These are phyloP conservation scores for Kodamaea ohmeri DNA, from an alignment of 1,139 yeast genomes.

Conservation along the genomic window DNA sequence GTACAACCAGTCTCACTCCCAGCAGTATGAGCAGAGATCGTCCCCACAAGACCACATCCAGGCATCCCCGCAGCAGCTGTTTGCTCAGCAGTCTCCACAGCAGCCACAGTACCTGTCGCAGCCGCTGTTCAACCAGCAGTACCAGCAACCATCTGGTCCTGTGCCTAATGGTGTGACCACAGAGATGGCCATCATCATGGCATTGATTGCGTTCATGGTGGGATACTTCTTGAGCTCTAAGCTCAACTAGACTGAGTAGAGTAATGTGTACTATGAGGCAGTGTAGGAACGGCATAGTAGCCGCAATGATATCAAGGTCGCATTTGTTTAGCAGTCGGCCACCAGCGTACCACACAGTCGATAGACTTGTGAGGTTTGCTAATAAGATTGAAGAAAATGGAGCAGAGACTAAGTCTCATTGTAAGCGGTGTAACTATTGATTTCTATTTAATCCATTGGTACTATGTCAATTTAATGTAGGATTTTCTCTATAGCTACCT, in stretches of 20 bases:
- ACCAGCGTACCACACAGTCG: too few species aligned
- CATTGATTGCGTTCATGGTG: slow-evolving; percentile 60
- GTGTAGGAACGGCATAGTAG: too few species aligned
- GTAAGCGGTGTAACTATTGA: too few species aligned
- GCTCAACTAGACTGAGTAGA: slow-evolving; percentile 6
- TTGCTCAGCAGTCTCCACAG: slow-evolving; percentile 8
- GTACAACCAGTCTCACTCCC: slow-evolving; percentile 9
- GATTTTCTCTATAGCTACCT: too few species aligned
- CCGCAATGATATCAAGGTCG: too few species aligned
- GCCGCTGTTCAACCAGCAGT: slow-evolving; percentile 10
- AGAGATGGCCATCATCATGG: slow-evolving; percentile 49
- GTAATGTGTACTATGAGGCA: neutral
- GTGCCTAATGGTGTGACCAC: slow-evolving; percentile 52
- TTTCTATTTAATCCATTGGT: neutral
- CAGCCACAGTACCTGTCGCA: slow-evolving; percentile 9
- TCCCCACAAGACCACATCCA: slow-evolving; percentile 12
- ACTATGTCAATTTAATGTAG: neutral
- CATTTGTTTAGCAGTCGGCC: too few species aligned
- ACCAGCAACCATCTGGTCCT: slow-evolving; percentile 15
- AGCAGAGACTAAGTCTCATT: too few species aligned
- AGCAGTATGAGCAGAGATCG: slow-evolving; percentile 8
- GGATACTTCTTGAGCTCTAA: slow-evolving; percentile 44
- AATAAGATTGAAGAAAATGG: too few species aligned
- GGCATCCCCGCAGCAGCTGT: slow-evolving; percentile 13
- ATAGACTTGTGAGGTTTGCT: too few species aligned